Percentiles rank a stretch among this genome's conserved stretches.
Evolutionary conservation across 129 eudicot species (phyloP).

Genomic region (Rutidosis leptorrhynchoides): DNA sequence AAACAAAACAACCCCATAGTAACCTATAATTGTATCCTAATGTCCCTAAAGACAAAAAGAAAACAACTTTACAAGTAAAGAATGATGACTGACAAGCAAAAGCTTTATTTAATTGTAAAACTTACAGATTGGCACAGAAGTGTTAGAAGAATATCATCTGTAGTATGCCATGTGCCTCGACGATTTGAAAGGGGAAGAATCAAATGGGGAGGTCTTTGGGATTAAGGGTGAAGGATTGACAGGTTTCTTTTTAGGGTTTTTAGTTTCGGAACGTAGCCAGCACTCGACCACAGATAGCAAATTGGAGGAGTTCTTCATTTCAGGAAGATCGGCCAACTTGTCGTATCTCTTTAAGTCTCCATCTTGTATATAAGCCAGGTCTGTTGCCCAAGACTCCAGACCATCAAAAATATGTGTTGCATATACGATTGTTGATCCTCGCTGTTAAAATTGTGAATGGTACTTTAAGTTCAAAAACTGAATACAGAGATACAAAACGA

Average conservation of each 20-base stretch:
- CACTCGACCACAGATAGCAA: constrained; percentile 88
- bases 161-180: constrained; percentile 95
- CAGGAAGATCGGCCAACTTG: constrained; percentile 61
- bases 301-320: constrained; percentile 53
- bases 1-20: not conserved
- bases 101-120: constrained; percentile 17
- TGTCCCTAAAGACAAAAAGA: constrained; percentile 31
- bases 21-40: constrained; percentile 33
- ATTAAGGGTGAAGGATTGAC: constrained; percentile 33
- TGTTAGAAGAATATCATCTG: constrained; percentile 34
- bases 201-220: constrained; percentile 58
- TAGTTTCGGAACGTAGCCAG: constrained; percentile 92
- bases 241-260: constrained; percentile 71
- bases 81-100: constrained; percentile 12
- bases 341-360: constrained; percentile 71
- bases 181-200: constrained; percentile 79
- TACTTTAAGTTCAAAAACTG: not conserved
- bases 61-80: constrained; percentile 33
- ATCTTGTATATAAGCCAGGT: constrained; percentile 85
- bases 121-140: constrained; percentile 4
- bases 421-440: constrained; percentile 96
- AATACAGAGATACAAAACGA: not conserved
- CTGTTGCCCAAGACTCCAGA: constrained; percentile 93
- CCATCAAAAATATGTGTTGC: constrained; percentile 98
- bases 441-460: constrained; percentile 39